Base-by-base conservation (phyloP, 768 basidiomycete species). In the Wakefieldia striispora region DNA sequence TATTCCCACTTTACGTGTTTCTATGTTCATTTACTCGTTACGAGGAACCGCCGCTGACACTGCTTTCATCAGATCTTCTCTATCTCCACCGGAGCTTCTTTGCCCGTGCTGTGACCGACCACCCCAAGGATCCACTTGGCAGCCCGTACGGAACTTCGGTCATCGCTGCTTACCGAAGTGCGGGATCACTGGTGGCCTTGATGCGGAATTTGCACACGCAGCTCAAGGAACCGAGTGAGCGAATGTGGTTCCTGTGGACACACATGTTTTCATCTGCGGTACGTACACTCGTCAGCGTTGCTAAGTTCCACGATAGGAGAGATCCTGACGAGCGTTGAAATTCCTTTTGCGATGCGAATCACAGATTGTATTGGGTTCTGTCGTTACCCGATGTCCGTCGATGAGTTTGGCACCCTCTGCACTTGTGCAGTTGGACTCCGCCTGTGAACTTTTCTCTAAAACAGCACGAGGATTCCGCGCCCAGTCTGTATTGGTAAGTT, bases 381-480 rank as follows among this genome's bases (percentile, higher is more conserved):
- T 88, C 31, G 86, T 88, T 11, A 88, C 86, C 16, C 75, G 85
- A 43, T 88, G 86, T 66, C 86, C 86, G 11, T 88, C 86, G 16
- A 86, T 88, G 80, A 86, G 84, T 57, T 67, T 88, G 52, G 86
- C 86, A 19, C 83, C 84, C 16, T 88, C 86, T 20, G 86, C 86
- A 4, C 75, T 88, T 9, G 76, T 80, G 8, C 86, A 88, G 58
- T 70, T 88, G 24, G 84, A 88, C 61, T 86, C 86, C 0, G 86
- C 86, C 6, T 87, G 84, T 56, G 82, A 86, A 48, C 74, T 88
- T 26, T 87, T 88, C 57, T 73, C 81, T n/a, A 84, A 83, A 61
- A 79, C 83, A 17, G 84, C 85, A 10, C 74, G 70, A 17, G 81
- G 80, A 17, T 87, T 87, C 65, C 75, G 76, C 48, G 85, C 85